These are phyloP conservation scores for Entoloma clypeatum DNA, from an alignment of 1,284 basidiomycete species.

Conservation along the genomic window DNA sequence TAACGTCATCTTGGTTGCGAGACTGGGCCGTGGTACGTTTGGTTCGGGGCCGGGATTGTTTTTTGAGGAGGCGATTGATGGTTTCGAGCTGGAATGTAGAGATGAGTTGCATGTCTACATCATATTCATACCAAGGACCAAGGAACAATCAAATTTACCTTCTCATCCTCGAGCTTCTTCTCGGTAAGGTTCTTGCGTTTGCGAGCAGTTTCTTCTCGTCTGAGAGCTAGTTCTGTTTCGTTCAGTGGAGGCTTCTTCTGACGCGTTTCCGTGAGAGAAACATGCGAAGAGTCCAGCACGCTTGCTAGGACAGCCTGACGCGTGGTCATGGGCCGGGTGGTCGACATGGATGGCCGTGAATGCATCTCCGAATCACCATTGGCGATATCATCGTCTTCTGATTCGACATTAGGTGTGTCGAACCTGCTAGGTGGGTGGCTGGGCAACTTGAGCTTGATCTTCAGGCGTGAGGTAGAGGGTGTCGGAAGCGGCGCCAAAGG, in stretches of 20 bases:
- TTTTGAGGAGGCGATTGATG: conserved; percentile 88
- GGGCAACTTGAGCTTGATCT: conserved; percentile 63
- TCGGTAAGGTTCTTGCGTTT: conserved; percentile 84
- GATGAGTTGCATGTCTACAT: conserved; percentile 2
- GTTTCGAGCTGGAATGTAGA: conserved; percentile 62
- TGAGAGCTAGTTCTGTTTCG: conserved; percentile 77
- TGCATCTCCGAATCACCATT: conserved; percentile 35
- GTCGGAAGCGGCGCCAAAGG: conserved; percentile 4
- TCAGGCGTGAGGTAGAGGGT: conserved; percentile 38
- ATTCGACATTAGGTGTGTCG: conserved; percentile 47
- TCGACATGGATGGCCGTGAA: conserved; percentile 28
- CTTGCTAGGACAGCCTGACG: conserved; percentile 71
- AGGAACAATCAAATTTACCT: conserved; percentile 44
- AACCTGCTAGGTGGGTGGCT: conserved; percentile 36
- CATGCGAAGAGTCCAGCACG: conserved; percentile 61
- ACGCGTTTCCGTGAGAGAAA: conserved; percentile 54
- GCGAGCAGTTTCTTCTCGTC: conserved; percentile 82
- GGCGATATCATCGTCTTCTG: conserved; percentile 56
- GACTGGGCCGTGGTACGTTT: conserved; percentile 47
- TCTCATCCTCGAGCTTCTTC: conserved; percentile 91
- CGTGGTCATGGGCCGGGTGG: conserved; percentile 55
- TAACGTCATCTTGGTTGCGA: conserved; percentile 15
- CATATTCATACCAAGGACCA: conserved; percentile 7
- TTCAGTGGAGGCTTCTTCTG: conserved; percentile 76
- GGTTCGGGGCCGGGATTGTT: conserved; percentile 70